Conservation (phyloP, 208 protist genomes). For the Crithidia mellificae region DNA sequence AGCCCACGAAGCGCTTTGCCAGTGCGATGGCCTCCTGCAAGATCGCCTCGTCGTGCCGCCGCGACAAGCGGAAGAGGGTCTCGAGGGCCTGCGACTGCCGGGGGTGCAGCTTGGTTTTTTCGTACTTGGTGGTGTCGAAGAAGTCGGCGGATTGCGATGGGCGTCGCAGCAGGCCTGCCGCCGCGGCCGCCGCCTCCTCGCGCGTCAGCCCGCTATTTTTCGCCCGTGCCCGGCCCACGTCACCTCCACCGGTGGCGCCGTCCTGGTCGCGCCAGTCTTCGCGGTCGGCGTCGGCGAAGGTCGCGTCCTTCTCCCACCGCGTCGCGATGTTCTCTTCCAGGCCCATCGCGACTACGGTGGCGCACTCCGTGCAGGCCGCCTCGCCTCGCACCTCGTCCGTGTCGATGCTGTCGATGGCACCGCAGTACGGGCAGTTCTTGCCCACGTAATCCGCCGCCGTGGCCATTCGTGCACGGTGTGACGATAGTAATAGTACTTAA, state of each 20-base stretch:
- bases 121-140: slow-evolving; percentile 32
- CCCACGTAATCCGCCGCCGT: slow-evolving; percentile 72
- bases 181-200: slow-evolving; percentile 39
- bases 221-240: slow-evolving; percentile 18
- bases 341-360: slow-evolving; percentile 74
- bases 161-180: slow-evolving; percentile 32
- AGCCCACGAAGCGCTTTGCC: slow-evolving; percentile 53
- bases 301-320: slow-evolving; percentile 71
- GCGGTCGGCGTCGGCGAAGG: slow-evolving; percentile 65
- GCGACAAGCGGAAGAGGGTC: slow-evolving; percentile 52
- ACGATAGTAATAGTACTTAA: not conserved
- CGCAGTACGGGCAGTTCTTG: slow-evolving; percentile 74
- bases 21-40: slow-evolving; percentile 46
- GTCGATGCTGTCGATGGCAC: slow-evolving; percentile 70
- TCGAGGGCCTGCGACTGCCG: slow-evolving; percentile 54
- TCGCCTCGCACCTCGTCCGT: slow-evolving; percentile 77
- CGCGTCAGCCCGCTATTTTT: slow-evolving; percentile 27
- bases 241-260: slow-evolving; percentile 3
- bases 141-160: not conserved
- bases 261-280: slow-evolving; percentile 32
- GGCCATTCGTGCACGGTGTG: slow-evolving; percentile 40
- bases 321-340: slow-evolving; percentile 74
- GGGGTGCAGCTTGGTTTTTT: slow-evolving; percentile 48
- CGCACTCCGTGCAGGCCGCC: slow-evolving; percentile 79
- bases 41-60: slow-evolving; percentile 37